A percentile compares a stretch with the other conserved stretches of the same genome.
phyloP scores from a whole-genome alignment of 2,329 filamentous ascomycete species.

The Monilinia vaccinii-corymbosi region DNA sequence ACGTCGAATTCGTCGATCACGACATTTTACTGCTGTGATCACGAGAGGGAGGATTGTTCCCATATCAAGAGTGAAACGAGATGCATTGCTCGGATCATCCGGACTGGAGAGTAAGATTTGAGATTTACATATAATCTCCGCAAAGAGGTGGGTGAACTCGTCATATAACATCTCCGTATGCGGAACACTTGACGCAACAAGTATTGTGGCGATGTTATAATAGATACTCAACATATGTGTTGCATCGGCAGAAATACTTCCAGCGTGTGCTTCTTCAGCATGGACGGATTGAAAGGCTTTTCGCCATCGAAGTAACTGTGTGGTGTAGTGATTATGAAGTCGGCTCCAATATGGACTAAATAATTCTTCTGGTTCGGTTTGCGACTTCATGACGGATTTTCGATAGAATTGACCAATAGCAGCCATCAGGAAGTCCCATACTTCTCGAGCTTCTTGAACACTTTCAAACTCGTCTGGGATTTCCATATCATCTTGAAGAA shows the following conservation, averaged over 20 bases:
- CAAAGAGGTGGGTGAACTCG: slow-evolving; percentile 24
- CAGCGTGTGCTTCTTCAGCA: slow-evolving; percentile 20
- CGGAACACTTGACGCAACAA: slow-evolving; percentile 25
- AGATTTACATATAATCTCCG: slow-evolving; percentile 26
- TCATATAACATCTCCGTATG: slow-evolving; percentile 28
- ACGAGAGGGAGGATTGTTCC: slow-evolving; percentile 28
- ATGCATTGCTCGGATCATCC: slow-evolving; percentile 26
- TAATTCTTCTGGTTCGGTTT: slow-evolving; percentile 23
- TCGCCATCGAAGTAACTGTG: slow-evolving; percentile 26
- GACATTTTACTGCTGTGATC: slow-evolving; percentile 27
- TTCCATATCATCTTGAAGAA: slow-evolving; percentile 25
- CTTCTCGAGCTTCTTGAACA: slow-evolving; percentile 25
- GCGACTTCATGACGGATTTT: slow-evolving; percentile 24
- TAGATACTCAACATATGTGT: slow-evolving; percentile 27
- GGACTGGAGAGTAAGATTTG: slow-evolving; percentile 23
- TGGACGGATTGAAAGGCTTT: slow-evolving; percentile 24
- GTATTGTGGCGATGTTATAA: slow-evolving; percentile 27
- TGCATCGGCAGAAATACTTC: slow-evolving; percentile 20
- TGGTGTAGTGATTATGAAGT: slow-evolving; percentile 25
- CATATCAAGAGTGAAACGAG: slow-evolving; percentile 27
- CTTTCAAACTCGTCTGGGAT: slow-evolving; percentile 24
- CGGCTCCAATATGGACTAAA: slow-evolving; percentile 21
- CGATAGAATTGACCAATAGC: slow-evolving; percentile 28
- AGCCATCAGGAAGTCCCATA: slow-evolving; percentile 27
- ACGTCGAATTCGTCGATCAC: slow-evolving; percentile 23